Conservation (phyloP, 2,329 filamentous ascomycete species). For the Pyricularia sp. region DNA sequence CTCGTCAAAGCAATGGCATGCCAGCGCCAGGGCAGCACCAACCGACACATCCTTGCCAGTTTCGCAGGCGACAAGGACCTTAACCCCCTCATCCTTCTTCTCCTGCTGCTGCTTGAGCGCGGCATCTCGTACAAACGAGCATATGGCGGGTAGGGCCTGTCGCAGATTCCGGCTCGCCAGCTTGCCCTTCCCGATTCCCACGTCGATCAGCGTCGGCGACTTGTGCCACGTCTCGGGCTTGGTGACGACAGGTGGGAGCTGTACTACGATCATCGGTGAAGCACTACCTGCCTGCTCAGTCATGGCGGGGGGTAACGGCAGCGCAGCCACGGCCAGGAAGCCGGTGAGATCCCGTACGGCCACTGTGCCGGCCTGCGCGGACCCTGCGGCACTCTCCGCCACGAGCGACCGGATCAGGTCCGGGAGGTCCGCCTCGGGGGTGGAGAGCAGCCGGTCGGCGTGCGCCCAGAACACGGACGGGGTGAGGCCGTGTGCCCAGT, state of each 20-base stretch:
- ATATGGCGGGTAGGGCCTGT: constrained; percentile 54
- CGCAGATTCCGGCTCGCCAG: constrained; percentile 77
- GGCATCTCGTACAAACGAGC: constrained; percentile 35
- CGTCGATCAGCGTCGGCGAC: constrained; percentile 31
- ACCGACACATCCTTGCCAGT: constrained; percentile 74
- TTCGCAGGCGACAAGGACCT: constrained; percentile 58
- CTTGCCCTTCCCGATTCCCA: constrained; percentile 65
- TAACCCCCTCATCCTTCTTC: constrained; percentile 5
- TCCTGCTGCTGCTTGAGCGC: background rate
- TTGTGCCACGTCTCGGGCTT: constrained; percentile 32
- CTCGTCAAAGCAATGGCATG: constrained; percentile 65
- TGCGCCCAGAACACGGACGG: constrained; percentile 73
- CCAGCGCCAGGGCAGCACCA: constrained; percentile 64
- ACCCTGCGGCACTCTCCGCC: constrained; percentile 10
- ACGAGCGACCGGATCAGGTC: constrained; percentile 38
- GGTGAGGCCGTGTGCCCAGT: constrained; percentile 78
- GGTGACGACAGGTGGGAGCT: constrained; percentile 22
- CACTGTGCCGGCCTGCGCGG: constrained; percentile 23
- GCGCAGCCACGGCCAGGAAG: constrained; percentile 15
- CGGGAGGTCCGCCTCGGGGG: constrained; percentile 55
- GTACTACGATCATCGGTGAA: constrained; percentile 3
- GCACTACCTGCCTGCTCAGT: too few species aligned
- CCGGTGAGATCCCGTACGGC: constrained; percentile 9
- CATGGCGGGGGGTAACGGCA: background rate
- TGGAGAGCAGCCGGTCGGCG: constrained; percentile 45